phyloP scores from a whole-genome alignment of 192 early-diverging fungal species.

The Helicostylum pulchrum region DNA sequence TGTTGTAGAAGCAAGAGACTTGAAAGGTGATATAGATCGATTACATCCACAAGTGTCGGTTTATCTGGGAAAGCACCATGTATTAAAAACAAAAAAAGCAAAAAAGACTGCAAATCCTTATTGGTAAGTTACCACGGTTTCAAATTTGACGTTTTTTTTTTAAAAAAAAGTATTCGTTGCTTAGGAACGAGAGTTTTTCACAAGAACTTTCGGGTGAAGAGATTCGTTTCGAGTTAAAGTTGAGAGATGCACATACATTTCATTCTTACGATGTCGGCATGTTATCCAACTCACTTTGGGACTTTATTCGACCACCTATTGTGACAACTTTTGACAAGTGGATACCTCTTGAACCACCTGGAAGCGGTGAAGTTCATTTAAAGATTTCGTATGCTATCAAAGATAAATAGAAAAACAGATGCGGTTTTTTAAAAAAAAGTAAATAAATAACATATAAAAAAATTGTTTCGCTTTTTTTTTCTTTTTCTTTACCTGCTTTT shows the following conservation, averaged over 20 bases:
- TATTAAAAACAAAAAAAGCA: slow-evolving; percentile 28
- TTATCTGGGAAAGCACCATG: not conserved
- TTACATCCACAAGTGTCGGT: slow-evolving; percentile 26
- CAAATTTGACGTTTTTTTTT: not conserved
- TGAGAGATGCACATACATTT: slow-evolving; percentile 23
- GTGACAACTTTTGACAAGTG: slow-evolving; percentile 12
- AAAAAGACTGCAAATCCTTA: slow-evolving; percentile 28
- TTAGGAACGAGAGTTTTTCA: slow-evolving; percentile 18
- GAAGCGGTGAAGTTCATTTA: slow-evolving; percentile 20
- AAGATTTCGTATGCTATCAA: not conserved
- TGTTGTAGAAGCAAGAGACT: slow-evolving; percentile 46
- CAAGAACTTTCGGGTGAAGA: not conserved
- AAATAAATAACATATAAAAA: slow-evolving; percentile 11
- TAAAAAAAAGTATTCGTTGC: not conserved
- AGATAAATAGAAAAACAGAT: slow-evolving; percentile 1
- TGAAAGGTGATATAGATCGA: slow-evolving; percentile 44
- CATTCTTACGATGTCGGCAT: slow-evolving; percentile 10
- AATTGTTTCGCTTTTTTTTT: not conserved
- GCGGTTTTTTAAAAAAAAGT: slow-evolving; percentile 1
- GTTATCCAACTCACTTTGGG: not conserved
- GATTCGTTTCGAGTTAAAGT: not conserved
- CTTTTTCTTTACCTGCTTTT: not conserved
- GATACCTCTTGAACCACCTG: slow-evolving; percentile 16
- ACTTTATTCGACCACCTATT: not conserved
- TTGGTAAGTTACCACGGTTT: slow-evolving; percentile 20